Evolutionary conservation across 345 rosid species (phyloP), one percentile per base, ranked within the genome.

Genomic region (Ricinus communis): DNA sequence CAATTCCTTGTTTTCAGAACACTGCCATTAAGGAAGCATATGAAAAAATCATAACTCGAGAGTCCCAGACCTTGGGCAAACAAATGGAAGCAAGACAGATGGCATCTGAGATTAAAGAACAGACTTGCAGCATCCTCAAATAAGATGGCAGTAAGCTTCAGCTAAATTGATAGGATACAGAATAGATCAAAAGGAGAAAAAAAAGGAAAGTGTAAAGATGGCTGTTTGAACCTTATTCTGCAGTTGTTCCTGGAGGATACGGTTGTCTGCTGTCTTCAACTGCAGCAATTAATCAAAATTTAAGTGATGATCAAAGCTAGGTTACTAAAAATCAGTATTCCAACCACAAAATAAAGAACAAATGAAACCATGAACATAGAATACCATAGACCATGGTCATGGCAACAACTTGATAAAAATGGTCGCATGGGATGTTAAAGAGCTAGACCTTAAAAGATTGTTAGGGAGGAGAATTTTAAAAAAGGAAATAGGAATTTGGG

Each of bases 211-310:
- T 68, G 64, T 24, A 30, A 27, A 57, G 59, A 68, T 36, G 5
- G 45, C 1, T 4, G 47, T 24, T 38, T 74, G 36, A 11, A 96
- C 99, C 98, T 96, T 96, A 71, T 84, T 73, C 78, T 91, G 97
- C 80, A 96, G 79, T 70, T 96, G 99, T 74, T 96, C 99, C 80
- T 96, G 99, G 69, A 96, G 96, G 77, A 96, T 83, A 65, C 97
- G 95, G 75, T 96, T 96, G 77, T 96, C 99, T 43, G 99, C 99
- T 68, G 98, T 77, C 84, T 89, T 96, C 70, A 96, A 81, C 99
- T 96, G 91, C 80, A 80, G 57, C 62, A 77, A 65, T 63, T 70
- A 61, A 47, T 24, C 62, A 79, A 71, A 70, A 76, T 66, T 68
- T 46, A 69, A 56, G 70, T 40, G 25, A 65, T 38, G 22, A 77